Evolutionary conservation across 2,329 filamentous ascomycete genomes (phyloP), one percentile per base, ranked within the genome.

Genomic region (Aureobasidium lini): DNA sequence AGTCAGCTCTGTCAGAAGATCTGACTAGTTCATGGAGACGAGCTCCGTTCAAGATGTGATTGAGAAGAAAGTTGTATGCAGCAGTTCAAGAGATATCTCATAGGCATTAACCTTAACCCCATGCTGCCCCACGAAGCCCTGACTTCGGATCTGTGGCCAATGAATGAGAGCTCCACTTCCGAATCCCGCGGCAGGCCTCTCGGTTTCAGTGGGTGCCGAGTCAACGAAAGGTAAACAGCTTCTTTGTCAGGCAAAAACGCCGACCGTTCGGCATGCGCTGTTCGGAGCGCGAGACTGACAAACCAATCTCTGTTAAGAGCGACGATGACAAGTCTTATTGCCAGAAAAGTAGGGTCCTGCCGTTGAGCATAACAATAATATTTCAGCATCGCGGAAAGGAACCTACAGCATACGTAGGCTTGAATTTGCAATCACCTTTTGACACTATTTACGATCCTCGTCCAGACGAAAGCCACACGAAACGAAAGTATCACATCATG

Each of bases 251-350:
- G 42, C 42, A 44, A 40, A 40, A n/a, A 40, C 46, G 29, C 29
- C 28, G 28, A 18, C 49, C 23, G 49, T 53, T 34, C 36, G 49
- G 49, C 49, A 31, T 53, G 37, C 49, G 37, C 37, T 39, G 11
- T 29, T 50, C 48, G 48, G 49, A 10, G 49, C 36, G 49, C 49
- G 37, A 42, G 28, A 36, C 23, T 53, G 49, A 53, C 49, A 53
- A 53, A 53, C 23, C 49, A 2, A 4, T 7, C 7, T 5, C 2
- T 15, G 4, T 42, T 9, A 42, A 7, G 7, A 7, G 39, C n/a
- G n/a, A 42, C 6, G 39, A 15, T 42, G 39, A 16, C 7, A 42
- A 16, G 39, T 23, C 13, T 13, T 15, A 15, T 15, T 13, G 39
- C 11, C 6, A 15, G 39, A 3, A 23, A 23, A 6, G 42, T 28